Percentiles rank a stretch among this genome's conserved stretches.
Evolutionary conservation across 1,139 yeast species (phyloP).

Genomic region (Yamadazyma taylorii): DNA sequence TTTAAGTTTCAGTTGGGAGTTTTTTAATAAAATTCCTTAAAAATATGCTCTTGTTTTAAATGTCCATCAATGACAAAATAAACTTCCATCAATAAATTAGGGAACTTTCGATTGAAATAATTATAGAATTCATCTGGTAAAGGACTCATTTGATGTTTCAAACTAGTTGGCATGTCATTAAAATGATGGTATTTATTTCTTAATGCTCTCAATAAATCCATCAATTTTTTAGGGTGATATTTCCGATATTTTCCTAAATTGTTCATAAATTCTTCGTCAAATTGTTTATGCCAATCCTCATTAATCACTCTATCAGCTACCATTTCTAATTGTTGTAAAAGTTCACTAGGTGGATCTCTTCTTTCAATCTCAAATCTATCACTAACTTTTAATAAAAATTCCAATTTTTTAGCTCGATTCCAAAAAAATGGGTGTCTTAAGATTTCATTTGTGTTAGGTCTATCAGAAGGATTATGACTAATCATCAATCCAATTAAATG

Average conservation of each 20-base stretch:
- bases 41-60: conserved; percentile 60
- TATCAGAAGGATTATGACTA: conserved; percentile 56
- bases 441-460: conserved; percentile 72
- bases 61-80: conserved; percentile 63
- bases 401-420: conserved; percentile 72
- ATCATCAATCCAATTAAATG: conserved; percentile 79
- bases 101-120: conserved; percentile 75
- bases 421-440: conserved; percentile 89
- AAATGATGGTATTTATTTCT: conserved; percentile 92
- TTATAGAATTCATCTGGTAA: conserved; percentile 80
- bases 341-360: conserved; percentile 80
- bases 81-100: conserved; percentile 72
- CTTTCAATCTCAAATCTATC: conserved; percentile 88
- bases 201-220: conserved; percentile 85
- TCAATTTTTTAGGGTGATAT: conserved; percentile 71
- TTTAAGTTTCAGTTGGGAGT: too few relatives aligned
- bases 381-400: conserved; percentile 80
- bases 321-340: conserved; percentile 60
- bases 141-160: conserved; percentile 67
- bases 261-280: conserved; percentile 70
- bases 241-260: conserved; percentile 89
- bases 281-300: conserved; percentile 75
- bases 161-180: conserved; percentile 74
- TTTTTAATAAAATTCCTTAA: conserved; percentile 48
- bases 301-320: conserved; percentile 53